These are phyloP conservation scores for Berkeleyomyces basicola DNA, from an alignment of 2,329 filamentous ascomycete genomes.

Conservation along the genomic window DNA sequence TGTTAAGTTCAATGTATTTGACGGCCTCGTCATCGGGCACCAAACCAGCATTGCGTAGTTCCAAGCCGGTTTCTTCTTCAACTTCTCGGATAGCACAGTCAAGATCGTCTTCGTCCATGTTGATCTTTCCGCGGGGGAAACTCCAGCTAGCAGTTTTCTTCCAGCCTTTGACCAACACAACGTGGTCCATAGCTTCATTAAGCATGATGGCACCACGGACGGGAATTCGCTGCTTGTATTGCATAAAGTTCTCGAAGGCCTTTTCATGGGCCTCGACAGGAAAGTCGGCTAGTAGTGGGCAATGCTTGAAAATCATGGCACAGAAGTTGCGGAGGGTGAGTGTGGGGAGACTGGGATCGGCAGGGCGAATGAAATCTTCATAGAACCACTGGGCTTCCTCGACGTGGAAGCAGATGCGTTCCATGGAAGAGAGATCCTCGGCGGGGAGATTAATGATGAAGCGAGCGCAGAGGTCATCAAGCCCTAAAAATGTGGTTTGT, in stretches of 20 bases:
- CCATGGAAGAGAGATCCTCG: conserved; percentile 76
- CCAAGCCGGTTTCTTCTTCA: conserved; percentile 88
- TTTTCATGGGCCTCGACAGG: conserved; percentile 59
- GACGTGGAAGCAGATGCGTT: conserved; percentile 94
- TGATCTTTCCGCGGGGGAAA: conserved; percentile 93
- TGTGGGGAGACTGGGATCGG: conserved; percentile 70
- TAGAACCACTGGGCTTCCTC: conserved; percentile 99
- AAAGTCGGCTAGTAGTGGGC: conserved; percentile 70
- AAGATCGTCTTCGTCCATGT: conserved; percentile 86
- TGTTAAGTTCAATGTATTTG: conserved; percentile 74
- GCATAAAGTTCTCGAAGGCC: conserved; percentile 81
- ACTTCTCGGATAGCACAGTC: conserved; percentile 90
- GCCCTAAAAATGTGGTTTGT: conserved; percentile 32
- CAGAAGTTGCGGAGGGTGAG: conserved; percentile 76
- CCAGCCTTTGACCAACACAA: conserved; percentile 90
- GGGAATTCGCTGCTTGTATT: conserved; percentile 87
- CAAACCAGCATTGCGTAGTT: conserved; percentile 59
- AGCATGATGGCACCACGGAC: conserved; percentile 88
- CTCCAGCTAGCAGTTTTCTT: conserved; percentile 95
- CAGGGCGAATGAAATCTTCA: conserved; percentile 92
- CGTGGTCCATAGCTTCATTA: conserved; percentile 85
- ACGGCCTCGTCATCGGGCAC: conserved; percentile 54
- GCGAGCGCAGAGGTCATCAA: conserved; percentile 94
- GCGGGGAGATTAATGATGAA: conserved; percentile 95
- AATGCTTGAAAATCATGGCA: conserved; percentile 82